phyloP scores from a whole-genome alignment of 352 stramenopile species.

The Globisporangium spiculum region DNA sequence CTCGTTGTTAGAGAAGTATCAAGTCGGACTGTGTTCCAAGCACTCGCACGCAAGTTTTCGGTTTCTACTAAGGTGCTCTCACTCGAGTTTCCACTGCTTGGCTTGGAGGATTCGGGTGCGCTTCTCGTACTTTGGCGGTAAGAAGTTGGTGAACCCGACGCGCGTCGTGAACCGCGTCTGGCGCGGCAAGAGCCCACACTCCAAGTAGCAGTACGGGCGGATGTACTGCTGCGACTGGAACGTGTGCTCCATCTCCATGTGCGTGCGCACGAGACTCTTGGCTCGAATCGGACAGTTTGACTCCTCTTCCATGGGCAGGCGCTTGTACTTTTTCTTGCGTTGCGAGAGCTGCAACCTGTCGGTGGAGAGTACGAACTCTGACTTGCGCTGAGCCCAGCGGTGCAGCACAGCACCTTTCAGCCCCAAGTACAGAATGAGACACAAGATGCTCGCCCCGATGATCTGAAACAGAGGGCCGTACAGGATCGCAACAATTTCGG shows the following conservation, averaged over 20 bases:
- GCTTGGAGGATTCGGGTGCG: slow-evolving; percentile 13
- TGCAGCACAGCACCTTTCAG: slow-evolving; percentile 16
- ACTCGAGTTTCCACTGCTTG: slow-evolving; percentile 15
- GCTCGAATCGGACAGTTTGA: slow-evolving; percentile 43
- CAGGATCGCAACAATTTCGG: slow-evolving; percentile 19
- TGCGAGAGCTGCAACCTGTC: not conserved
- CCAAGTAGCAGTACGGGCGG: slow-evolving; percentile 49
- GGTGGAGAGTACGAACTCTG: not conserved
- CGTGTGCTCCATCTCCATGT: slow-evolving; percentile 36
- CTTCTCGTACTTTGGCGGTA: slow-evolving; percentile 40
- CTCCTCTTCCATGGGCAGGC: slow-evolving; percentile 52
- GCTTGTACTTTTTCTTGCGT: slow-evolving; percentile 25
- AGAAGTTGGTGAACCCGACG: slow-evolving; percentile 45
- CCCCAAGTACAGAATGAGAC: slow-evolving; percentile 9
- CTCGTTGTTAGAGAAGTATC: not conserved
- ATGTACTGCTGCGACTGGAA: slow-evolving; percentile 40
- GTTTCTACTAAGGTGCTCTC: not conserved
- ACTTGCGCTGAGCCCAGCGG: not conserved
- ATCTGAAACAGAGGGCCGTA: slow-evolving; percentile 22
- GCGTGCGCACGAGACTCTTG: slow-evolving; percentile 41
- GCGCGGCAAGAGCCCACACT: slow-evolving; percentile 50
- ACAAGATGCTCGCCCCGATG: slow-evolving; percentile 14
- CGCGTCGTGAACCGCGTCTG: slow-evolving; percentile 48
- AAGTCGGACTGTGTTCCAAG: not conserved
- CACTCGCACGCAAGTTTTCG: not conserved